Evolutionary conservation across 176 grass and related monocot genomes (phyloP), one percentile per base, ranked within the genome.

Genomic region (Musa itinerans): DNA sequence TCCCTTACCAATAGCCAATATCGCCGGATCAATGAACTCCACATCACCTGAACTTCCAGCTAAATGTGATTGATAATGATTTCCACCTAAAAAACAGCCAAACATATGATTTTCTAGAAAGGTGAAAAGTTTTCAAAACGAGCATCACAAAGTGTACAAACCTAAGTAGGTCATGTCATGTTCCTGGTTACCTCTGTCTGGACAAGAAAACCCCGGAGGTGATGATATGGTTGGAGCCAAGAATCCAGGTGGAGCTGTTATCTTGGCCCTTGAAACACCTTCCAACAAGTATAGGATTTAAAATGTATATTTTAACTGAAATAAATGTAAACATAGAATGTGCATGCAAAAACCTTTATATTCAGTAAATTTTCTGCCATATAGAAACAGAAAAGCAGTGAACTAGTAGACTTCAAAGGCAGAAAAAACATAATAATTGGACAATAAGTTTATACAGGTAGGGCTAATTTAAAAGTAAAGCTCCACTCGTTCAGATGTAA

Each of bases 1-100:
- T 24, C 89, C 92, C 83, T 96, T 96, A 84, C 84, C 92, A 63
- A 96, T 89, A 68, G 89, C 92, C 34, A 96, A 66, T 85, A 96
- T 89, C 75, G 92, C 92, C 76, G 92, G 92, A 87, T 96, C 92
- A 50, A 87, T 83, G 81, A 96, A 92, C 83, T 96, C 89, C 59
- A 89, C 64, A 68, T 96, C 92, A 81, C 72, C 80, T 49, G 86
- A 61, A 78, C 86, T 90, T 81, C 87, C 84, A 14, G 53, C 22
- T 63, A 83, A 77, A 50, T 89, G 82, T 78, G 86, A 43, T 85
- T 89, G 79, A 79, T 87, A 84, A 51, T 81, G 84, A 84, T 83
- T 89, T 81, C 79, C 68, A 74, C 68, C 74, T 29, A 29, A 29
- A 29, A 29, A 29, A 29, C 29, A 29, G 3, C 29, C 29, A 29